phyloP scores from a whole-genome alignment of 2,329 filamentous ascomycete species.

The Verticillium nonalfalfae region DNA sequence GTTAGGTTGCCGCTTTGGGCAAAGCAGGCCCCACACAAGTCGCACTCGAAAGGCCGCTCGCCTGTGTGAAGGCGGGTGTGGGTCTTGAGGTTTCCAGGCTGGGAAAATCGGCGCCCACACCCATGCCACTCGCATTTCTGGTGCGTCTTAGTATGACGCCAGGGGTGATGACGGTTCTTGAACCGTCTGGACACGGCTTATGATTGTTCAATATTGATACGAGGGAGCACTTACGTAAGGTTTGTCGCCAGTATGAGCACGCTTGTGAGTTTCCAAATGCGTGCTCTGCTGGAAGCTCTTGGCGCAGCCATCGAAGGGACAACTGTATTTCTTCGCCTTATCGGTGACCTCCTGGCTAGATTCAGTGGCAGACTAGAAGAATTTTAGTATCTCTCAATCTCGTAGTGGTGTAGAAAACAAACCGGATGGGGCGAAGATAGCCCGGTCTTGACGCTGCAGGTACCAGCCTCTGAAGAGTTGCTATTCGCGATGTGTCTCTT shows the following conservation, averaged over 20 bases:
- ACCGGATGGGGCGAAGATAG: not conserved
- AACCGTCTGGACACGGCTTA: too few relatives aligned
- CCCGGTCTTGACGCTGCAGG: constrained; percentile 4
- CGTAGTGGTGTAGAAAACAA: not conserved
- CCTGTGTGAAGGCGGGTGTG: too few relatives aligned
- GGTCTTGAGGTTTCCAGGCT: too few relatives aligned
- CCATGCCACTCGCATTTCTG: too few relatives aligned
- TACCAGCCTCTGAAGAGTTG: not conserved
- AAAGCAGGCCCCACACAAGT: constrained; percentile 74
- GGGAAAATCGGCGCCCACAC: too few relatives aligned
- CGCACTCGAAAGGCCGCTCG: constrained; percentile 73
- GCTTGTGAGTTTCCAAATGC: constrained; percentile 82
- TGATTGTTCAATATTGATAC: too few relatives aligned
- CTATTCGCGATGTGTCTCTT: constrained; percentile 20
- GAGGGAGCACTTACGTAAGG: constrained; percentile 64
- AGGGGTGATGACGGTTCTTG: too few relatives aligned
- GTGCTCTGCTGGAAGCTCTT: constrained; percentile 90
- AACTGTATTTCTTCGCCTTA: constrained; percentile 63
- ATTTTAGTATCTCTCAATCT: not conserved
- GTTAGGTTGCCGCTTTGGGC: constrained; percentile 81
- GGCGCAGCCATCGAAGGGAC: constrained; percentile 65
- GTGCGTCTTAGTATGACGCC: constrained; percentile 16
- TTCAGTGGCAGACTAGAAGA: not conserved
- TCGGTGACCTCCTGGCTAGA: not conserved
- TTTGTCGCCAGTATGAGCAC: constrained; percentile 83